Evolutionary conservation across 2,329 filamentous ascomycete species (phyloP), one percentile per base, ranked within the genome.

Genomic region (Myrmaecium sp.): DNA sequence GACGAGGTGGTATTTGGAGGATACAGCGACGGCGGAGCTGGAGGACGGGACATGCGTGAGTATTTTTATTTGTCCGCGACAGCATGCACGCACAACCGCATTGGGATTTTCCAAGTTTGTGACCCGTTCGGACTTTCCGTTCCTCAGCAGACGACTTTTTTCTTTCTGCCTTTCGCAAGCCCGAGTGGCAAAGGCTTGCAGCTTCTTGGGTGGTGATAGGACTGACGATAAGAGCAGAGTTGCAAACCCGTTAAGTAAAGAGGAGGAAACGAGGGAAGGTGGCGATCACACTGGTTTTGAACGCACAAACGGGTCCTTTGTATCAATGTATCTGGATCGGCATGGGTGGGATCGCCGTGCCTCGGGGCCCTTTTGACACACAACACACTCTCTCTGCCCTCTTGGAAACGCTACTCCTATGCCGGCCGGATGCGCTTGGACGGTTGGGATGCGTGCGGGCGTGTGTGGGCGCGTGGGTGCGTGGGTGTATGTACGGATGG

Each of bases 21-120:
- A 47, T 55, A 52, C 32, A 54, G 41, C 36, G 52, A 51, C 42
- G 54, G 43, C 35, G 51, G 44, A 15, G 40, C 41, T 43, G 34
- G 38, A 46, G 41, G 42, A 47, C 51, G 47, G 46, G 51, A 52
- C 51, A 54, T 53, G 48, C 51, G 49, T 51, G 43, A n/a, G n/a
- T 47, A 43, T 51, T 50, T 46, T 51, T 48, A 49, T 43, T 46
- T 51, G 47, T 42, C 46, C 46, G 42, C 36, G 38, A 41, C 46
- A 42, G 46, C 41, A 47, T 43, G 47, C 41, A 47, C 49, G 51
- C 40, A 40, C 46, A 47, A 42, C 49, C 49, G 46, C 46, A 52
- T 52, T 45, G 39, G 48, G 48, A 41, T 37, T 35, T 39, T n/a
- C n/a, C 37, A 33, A 42, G 37, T 39, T 43, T 4, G 42, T 44